Evolutionary conservation across 192 early-diverging fungal genomes (phyloP), one percentile per base, ranked within the genome.

Genomic region (Podila verticillata): DNA sequence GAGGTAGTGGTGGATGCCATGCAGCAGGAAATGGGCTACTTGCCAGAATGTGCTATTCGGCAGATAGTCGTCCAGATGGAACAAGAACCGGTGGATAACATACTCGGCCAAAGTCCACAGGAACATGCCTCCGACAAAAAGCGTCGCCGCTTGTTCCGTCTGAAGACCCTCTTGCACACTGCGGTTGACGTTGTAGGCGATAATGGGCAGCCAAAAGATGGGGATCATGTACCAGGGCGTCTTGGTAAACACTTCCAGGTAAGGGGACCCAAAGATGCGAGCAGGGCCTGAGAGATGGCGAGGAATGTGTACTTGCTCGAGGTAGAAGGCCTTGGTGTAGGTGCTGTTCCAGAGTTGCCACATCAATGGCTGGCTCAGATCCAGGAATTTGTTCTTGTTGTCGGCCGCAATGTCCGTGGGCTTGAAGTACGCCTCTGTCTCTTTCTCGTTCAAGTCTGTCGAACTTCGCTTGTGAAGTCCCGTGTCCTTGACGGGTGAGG

Each of bases 1-100:
- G 30, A 99, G 81, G 82, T 93, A 97, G 81, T 99, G 96, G 83
- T 99, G 97, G 39, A 99, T 94, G 29, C 97, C 97, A 81, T 99
- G 97, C 29, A 96, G 85, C 74, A 94, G 64, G 75, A 99, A 99
- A 70, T 99, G 97, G 7, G 91, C 63, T 5, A 88, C 82, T 66
- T 96, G 87, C 19, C 91, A 90, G 34, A 91, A 63, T 17, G 89
- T 92, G 62, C 94, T 89, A 74, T 97, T 95, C 36, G 97, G 97
- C 47, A 99, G 83, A 61, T 89, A 78, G 10, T 92, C 89, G 77
- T 99, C 97, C 35, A 97, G 75, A 78, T 99, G 97, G 83, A 99
- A 99, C 35, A 96, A 72, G 83, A 95, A 99, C 13, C 97, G 90
- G 83, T 99, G 97, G 48, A 97, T 83, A 30, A 88, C 73, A 88